A percentile compares a stretch with the other conserved stretches of the same genome.
phyloP scores from a whole-genome alignment of 805 yeast genomes.

The Martiniozyma abietophila region DNA sequence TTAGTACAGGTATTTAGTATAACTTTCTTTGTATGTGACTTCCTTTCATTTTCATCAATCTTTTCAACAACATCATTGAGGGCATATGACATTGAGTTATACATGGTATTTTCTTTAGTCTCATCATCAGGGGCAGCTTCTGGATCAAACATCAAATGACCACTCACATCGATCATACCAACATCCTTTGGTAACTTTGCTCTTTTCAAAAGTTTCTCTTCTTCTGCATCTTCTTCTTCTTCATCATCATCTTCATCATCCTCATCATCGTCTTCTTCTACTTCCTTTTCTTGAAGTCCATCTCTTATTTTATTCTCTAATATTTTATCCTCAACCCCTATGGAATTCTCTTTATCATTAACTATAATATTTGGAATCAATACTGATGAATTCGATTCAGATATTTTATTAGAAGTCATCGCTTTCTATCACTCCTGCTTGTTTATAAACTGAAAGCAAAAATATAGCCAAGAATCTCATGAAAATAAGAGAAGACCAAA shows the following conservation, averaged over 20 bases:
- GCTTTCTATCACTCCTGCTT: no score
- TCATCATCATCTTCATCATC: constrained; percentile 3
- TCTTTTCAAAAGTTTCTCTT: constrained; percentile 5
- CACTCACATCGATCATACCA: constrained; percentile 11
- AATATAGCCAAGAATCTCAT: no score
- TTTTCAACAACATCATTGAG: constrained; percentile 3
- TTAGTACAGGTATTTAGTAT: constrained; percentile 35
- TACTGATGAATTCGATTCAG: constrained; percentile 5
- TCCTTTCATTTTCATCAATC: background rate
- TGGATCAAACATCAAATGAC: constrained; percentile 12
- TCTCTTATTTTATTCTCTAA: no score
- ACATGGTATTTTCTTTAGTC: constrained; percentile 22
- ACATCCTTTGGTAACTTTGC: constrained; percentile 11
- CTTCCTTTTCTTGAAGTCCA: background rate
- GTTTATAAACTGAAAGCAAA: no score
- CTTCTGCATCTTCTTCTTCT: constrained; percentile 1
- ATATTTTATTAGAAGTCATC: no score
- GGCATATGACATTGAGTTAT: constrained; percentile 23
- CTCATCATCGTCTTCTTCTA: constrained; percentile 5
- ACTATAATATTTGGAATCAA: no score
- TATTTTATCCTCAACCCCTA: no score
- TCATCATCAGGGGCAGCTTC: constrained; percentile 20
- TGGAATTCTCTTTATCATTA: no score
- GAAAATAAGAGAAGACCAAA: no score
- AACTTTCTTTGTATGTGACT: constrained; percentile 22